A percentile compares a stretch with the other conserved stretches of the same genome.
These are phyloP conservation scores for Sphagnum tenellum DNA, from an alignment of 225 moss, liverwort and hornwort species.

Conservation along the genomic window DNA sequence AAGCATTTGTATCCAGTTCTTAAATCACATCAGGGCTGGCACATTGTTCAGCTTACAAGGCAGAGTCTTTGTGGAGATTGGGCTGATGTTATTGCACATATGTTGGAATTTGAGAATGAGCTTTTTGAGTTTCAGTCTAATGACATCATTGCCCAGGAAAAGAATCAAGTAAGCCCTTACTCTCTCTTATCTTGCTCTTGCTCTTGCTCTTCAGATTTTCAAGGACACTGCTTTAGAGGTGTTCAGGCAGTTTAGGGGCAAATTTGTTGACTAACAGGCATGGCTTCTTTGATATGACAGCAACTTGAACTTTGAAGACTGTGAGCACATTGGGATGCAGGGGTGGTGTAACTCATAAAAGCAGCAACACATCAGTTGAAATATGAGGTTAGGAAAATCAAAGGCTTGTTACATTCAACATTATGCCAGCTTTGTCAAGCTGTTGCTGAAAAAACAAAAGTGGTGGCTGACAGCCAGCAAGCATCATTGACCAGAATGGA, in stretches of 20 bases:
- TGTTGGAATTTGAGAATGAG: slow-evolving; percentile 76
- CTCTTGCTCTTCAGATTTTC: no score
- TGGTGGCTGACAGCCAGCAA: slow-evolving; percentile 50
- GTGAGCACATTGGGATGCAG: slow-evolving; percentile 88
- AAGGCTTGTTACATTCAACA: slow-evolving; percentile 77
- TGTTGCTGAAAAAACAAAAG: slow-evolving; percentile 63
- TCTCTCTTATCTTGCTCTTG: no score
- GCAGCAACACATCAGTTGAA: slow-evolving; percentile 71
- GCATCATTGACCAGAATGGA: slow-evolving; percentile 37
- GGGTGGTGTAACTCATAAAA: slow-evolving; percentile 76
- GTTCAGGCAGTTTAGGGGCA: no score
- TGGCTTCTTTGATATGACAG: slow-evolving; percentile 11
- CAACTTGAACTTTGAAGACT: slow-evolving; percentile 83
- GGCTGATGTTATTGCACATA: slow-evolving; percentile 53
- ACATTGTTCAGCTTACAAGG: slow-evolving; percentile 19
- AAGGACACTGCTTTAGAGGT: no score
- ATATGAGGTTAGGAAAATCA: slow-evolving; percentile 74
- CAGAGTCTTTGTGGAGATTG: slow-evolving; percentile 27
- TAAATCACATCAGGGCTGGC: neutral
- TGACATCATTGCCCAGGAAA: slow-evolving; percentile 79
- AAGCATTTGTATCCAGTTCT: slow-evolving; percentile 1
- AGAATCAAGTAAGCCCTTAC: slow-evolving; percentile 51
- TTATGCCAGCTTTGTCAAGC: slow-evolving; percentile 66
- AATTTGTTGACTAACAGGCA: neutral
- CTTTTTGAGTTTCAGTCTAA: slow-evolving; percentile 87